These are phyloP conservation scores for Phanerochaete sordida DNA, from an alignment of 768 basidiomycete genomes.

Conservation along the genomic window DNA sequence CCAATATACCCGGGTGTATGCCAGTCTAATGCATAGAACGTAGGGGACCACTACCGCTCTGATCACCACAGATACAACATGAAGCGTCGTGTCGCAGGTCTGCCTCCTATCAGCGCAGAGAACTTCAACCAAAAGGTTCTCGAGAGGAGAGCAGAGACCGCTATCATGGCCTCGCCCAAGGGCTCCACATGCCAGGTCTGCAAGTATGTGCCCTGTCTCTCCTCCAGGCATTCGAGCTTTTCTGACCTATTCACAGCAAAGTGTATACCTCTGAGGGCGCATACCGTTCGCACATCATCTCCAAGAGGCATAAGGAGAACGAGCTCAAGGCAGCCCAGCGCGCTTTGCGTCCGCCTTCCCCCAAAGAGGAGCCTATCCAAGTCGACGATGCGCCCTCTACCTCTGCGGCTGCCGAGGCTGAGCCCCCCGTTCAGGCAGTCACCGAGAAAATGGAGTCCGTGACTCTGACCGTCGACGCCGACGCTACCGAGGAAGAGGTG, in stretches of 20 bases:
- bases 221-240: not conserved
- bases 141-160: constrained; percentile 74
- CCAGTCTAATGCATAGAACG: not conserved
- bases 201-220: constrained; percentile 54
- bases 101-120: constrained; percentile 77
- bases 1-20: not conserved
- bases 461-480: constrained; percentile 30
- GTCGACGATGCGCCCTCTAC: not conserved
- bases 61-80: constrained; percentile 98
- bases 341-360: constrained; percentile 10
- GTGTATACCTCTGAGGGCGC: constrained; percentile 86
- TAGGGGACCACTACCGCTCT: constrained; percentile 85
- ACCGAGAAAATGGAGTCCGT: constrained; percentile 9
- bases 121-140: constrained; percentile 88
- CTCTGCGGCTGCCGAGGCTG: constrained; percentile 12
- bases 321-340: constrained; percentile 47
- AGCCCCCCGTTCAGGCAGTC: constrained; percentile 10
- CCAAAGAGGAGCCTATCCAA: constrained; percentile 5
- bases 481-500: constrained; percentile 43
- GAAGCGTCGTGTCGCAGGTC: constrained; percentile 88
- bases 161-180: constrained; percentile 57
- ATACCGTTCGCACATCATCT: constrained; percentile 81
- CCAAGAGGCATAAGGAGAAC: constrained; percentile 85
- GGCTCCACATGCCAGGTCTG: constrained; percentile 73
- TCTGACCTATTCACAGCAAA: constrained; percentile 52